phyloP scores from a whole-genome alignment of 169 alveolate species.

The Babesia ovata region DNA sequence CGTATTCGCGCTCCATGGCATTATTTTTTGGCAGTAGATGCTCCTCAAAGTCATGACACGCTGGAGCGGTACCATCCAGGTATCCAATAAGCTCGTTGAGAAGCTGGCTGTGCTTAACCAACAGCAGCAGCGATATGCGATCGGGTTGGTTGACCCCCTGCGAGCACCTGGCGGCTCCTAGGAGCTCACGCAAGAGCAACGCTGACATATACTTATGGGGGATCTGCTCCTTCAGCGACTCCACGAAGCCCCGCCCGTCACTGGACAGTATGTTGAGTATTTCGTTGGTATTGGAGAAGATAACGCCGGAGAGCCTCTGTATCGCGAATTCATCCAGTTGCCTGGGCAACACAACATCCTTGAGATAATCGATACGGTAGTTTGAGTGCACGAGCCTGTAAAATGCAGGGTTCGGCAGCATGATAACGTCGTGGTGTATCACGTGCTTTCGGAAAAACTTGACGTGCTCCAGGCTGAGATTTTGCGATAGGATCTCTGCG shows the following conservation, averaged over 20 bases:
- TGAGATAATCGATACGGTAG: constrained; percentile 73
- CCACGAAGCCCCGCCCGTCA: constrained; percentile 58
- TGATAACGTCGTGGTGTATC: constrained; percentile 55
- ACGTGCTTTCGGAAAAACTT: constrained; percentile 54
- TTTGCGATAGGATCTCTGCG: constrained; percentile 55
- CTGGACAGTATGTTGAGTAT: constrained; percentile 70
- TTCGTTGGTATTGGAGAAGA: constrained; percentile 71
- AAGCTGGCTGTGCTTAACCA: constrained; percentile 60
- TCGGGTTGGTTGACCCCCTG: constrained; percentile 61
- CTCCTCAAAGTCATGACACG: constrained; percentile 34
- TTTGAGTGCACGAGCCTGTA: constrained; percentile 55
- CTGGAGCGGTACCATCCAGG: constrained; percentile 56
- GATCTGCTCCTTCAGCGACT: constrained; percentile 50
- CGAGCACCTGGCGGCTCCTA: constrained; percentile 47
- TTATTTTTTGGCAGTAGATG: constrained; percentile 45
- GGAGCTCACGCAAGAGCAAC: constrained; percentile 59
- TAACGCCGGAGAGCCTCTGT: constrained; percentile 68
- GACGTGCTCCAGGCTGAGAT: constrained; percentile 58
- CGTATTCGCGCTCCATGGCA: constrained; percentile 34
- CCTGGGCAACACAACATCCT: constrained; percentile 79
- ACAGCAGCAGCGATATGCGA: constrained; percentile 56
- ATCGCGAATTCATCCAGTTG: constrained; percentile 77
- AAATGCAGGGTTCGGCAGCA: constrained; percentile 44
- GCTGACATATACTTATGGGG: constrained; percentile 64
- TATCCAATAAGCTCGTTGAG: constrained; percentile 65